Conservation (phyloP, 2,329 filamentous ascomycete genomes). For the Aureobasidium pullulans region DNA sequence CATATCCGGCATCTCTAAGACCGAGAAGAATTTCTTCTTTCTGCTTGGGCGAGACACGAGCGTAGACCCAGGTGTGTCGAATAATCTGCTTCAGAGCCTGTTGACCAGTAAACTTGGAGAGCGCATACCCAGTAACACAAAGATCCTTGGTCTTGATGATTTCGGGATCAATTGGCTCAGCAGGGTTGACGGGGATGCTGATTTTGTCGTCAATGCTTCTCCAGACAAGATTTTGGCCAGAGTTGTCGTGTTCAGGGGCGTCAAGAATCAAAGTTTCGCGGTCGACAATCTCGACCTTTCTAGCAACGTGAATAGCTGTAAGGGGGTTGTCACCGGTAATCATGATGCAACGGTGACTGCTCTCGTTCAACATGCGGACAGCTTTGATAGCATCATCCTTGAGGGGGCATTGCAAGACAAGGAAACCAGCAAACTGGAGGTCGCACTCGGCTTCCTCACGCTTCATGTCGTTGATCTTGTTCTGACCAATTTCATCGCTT, state of each 20-base stretch:
- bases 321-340: constrained; percentile 98
- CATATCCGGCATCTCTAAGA: constrained; percentile 93
- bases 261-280: constrained; percentile 91
- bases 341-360: constrained; percentile 97
- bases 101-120: constrained; percentile 81
- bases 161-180: constrained; percentile 68
- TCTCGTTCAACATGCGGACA: constrained; percentile 96
- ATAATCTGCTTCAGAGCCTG: constrained; percentile 68
- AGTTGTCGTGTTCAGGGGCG: constrained; percentile 80
- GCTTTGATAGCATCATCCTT: constrained; percentile 94
- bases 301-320: constrained; percentile 90
- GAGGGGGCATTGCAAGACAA: constrained; percentile 89
- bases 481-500: constrained; percentile 73
- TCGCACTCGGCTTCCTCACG: constrained; percentile 84
- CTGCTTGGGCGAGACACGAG: constrained; percentile 94
- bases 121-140: constrained; percentile 89
- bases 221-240: constrained; percentile 80
- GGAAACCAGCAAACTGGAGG: constrained; percentile 85
- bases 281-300: constrained; percentile 95
- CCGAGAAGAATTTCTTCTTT: constrained; percentile 98
- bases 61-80: constrained; percentile 93
- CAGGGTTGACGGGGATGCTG: constrained; percentile 77
- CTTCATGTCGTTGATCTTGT: constrained; percentile 86
- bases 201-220: constrained; percentile 87
- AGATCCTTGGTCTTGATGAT: constrained; percentile 84